These are phyloP conservation scores for Fimicolochytrium jonesii DNA, from an alignment of 192 early-diverging fungal species.

Conservation along the genomic window DNA sequence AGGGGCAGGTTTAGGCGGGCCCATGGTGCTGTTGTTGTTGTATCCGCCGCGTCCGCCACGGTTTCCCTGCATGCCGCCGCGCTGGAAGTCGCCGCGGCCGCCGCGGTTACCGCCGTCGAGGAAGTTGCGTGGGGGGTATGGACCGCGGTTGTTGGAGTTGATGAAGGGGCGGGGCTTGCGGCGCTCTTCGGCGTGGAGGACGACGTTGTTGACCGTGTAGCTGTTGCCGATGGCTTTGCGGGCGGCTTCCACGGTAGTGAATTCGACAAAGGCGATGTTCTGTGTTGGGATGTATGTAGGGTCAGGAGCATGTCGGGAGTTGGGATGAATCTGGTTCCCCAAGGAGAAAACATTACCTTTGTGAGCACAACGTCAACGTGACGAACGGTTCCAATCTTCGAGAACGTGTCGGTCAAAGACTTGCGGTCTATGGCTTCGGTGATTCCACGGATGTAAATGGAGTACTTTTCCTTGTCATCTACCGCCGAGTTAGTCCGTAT, in stretches of 20 bases:
- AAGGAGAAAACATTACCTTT: slow-evolving; percentile 35
- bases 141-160: slow-evolving; percentile 17
- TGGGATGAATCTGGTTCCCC: background rate
- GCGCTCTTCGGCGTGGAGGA: slow-evolving; percentile 49
- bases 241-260: slow-evolving; percentile 54
- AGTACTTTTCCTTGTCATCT: slow-evolving; percentile 40
- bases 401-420: slow-evolving; percentile 52
- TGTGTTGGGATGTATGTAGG: no score
- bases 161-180: slow-evolving; percentile 17
- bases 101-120: slow-evolving; percentile 14
- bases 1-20: no score
- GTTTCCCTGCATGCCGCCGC: slow-evolving; percentile 1
- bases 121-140: slow-evolving; percentile 11
- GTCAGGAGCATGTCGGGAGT: no score
- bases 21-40: no score
- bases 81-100: slow-evolving; percentile 13
- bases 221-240: slow-evolving; percentile 58
- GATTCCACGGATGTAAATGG: slow-evolving; percentile 63
- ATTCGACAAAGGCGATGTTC: slow-evolving; percentile 67
- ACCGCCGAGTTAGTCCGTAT: no score
- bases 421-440: slow-evolving; percentile 45
- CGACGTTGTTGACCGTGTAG: slow-evolving; percentile 39
- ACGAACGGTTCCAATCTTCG: slow-evolving; percentile 54
- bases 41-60: slow-evolving; percentile 13
- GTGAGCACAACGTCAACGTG: slow-evolving; percentile 51